phyloP scores from a whole-genome alignment of 1,284 basidiomycete genomes.

The Malassezia brasiliensis region DNA sequence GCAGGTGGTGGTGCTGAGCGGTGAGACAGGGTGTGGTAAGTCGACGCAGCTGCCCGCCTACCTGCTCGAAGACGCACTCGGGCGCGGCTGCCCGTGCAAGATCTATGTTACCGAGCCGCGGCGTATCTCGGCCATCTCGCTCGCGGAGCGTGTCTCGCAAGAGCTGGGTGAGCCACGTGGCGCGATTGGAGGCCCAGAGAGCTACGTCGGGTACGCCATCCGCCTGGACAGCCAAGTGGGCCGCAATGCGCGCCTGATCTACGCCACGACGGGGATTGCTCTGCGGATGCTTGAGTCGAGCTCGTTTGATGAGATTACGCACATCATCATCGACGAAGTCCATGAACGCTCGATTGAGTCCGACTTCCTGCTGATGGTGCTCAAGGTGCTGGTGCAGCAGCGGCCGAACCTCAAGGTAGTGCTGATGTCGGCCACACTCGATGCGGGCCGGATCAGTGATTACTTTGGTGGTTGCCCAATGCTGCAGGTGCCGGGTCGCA shows the following conservation, averaged over 20 bases:
- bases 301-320: conserved; percentile 87
- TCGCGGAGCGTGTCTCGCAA: conserved; percentile 86
- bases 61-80: conserved; percentile 81
- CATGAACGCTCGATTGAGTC: conserved; percentile 93
- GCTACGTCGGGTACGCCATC: conserved; percentile 89
- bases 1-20: conserved; percentile 84
- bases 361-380: conserved; percentile 88
- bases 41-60: conserved; percentile 93
- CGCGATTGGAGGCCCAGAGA: conserved; percentile 67
- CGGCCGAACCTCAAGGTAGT: conserved; percentile 80
- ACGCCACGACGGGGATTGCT: conserved; percentile 87
- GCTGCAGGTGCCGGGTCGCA: conserved; percentile 73
- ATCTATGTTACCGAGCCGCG: conserved; percentile 94
- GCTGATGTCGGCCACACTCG: conserved; percentile 94
- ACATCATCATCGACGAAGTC: conserved; percentile 80
- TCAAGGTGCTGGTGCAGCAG: conserved; percentile 74
- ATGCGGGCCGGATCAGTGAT: conserved; percentile 79
- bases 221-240: conserved; percentile 71
- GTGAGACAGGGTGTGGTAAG: conserved; percentile 97
- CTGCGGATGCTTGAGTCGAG: conserved; percentile 87
- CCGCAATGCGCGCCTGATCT: conserved; percentile 30
- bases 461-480: conserved; percentile 87
- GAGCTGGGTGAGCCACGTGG: conserved; percentile 81
- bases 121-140: conserved; percentile 90
- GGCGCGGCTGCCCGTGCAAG: conserved; percentile 72